Evolutionary conservation across 352 stramenopile genomes (phyloP).

Genomic region (Globisporangium heterothallicum): DNA sequence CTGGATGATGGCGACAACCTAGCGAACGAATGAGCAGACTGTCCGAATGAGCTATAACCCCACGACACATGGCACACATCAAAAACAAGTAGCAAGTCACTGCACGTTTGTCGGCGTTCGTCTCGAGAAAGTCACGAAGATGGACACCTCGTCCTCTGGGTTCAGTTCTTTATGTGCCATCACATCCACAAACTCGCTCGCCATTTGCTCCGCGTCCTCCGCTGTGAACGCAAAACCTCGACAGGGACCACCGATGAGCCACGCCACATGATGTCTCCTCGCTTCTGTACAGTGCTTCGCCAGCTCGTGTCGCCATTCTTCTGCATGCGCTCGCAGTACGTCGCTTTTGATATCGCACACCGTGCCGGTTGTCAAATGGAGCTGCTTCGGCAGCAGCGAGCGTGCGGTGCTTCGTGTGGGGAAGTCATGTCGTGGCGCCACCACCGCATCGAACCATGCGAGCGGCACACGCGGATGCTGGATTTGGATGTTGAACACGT

Average conservation of each 20-base stretch:
- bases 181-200: conserved; percentile 24
- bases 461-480: conserved; percentile 61
- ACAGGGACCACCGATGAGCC: conserved; percentile 64
- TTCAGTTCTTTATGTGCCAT: neutral
- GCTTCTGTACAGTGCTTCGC: conserved; percentile 7
- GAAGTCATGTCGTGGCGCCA: conserved; percentile 59
- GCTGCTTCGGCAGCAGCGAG: conserved; percentile 18
- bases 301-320: conserved; percentile 13
- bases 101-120: conserved; percentile 39
- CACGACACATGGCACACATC: neutral
- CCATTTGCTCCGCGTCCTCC: conserved; percentile 33
- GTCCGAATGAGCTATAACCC: no score
- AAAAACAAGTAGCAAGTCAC: neutral
- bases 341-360: conserved; percentile 31
- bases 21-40: neutral
- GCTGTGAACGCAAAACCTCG: conserved; percentile 50
- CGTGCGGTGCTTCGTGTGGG: neutral
- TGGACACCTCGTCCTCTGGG: conserved; percentile 11
- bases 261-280: conserved; percentile 24
- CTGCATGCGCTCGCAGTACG: conserved; percentile 20
- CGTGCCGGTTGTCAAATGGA: conserved; percentile 51
- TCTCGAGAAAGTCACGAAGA: conserved; percentile 69
- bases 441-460: conserved; percentile 51
- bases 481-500: conserved; percentile 70
- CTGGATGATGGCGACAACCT: conserved; percentile 37